Conservation (phyloP, 768 basidiomycete genomes). For the Rhizopogon vinicolor region DNA sequence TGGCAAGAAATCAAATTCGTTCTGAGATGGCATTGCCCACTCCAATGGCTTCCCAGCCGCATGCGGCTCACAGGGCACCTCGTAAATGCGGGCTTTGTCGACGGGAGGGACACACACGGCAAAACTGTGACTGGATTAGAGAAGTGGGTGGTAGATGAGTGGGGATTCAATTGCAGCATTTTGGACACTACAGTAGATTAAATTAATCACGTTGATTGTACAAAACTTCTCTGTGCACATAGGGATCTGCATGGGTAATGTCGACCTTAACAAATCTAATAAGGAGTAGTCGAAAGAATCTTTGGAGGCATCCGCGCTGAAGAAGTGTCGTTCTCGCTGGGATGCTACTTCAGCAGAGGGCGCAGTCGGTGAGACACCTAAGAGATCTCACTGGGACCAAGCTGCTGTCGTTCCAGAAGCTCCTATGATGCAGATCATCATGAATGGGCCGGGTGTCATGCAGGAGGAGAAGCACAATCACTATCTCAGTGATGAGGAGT, state of each 20-base stretch:
- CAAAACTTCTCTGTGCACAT: too few relatives aligned
- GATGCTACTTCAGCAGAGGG: slow-evolving; percentile 86
- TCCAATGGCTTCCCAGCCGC: background rate
- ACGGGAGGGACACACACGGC: slow-evolving; percentile 11
- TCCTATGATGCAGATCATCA: slow-evolving; percentile 77
- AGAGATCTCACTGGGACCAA: slow-evolving; percentile 96
- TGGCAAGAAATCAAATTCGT: background rate
- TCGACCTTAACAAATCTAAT: slow-evolving; percentile 23
- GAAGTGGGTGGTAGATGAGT: background rate
- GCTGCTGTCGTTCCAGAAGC: slow-evolving; percentile 70
- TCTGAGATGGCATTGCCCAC: background rate
- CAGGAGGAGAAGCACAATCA: slow-evolving; percentile 95
- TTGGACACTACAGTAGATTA: too few relatives aligned
- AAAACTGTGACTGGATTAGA: slow-evolving; percentile 5
- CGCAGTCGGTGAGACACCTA: slow-evolving; percentile 60
- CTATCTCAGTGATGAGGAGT: slow-evolving; percentile 35
- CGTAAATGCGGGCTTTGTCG: slow-evolving; percentile 11
- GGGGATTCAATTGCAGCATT: too few relatives aligned
- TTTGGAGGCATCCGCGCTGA: slow-evolving; percentile 68
- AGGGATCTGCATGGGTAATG: too few relatives aligned
- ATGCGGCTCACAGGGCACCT: background rate
- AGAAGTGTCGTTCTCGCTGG: slow-evolving; percentile 94
- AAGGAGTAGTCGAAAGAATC: slow-evolving; percentile 75
- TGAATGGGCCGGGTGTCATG: slow-evolving; percentile 78
- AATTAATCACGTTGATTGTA: too few relatives aligned